Conservation (phyloP, 768 basidiomycete species). For the Gelatoporia subvermispora region DNA sequence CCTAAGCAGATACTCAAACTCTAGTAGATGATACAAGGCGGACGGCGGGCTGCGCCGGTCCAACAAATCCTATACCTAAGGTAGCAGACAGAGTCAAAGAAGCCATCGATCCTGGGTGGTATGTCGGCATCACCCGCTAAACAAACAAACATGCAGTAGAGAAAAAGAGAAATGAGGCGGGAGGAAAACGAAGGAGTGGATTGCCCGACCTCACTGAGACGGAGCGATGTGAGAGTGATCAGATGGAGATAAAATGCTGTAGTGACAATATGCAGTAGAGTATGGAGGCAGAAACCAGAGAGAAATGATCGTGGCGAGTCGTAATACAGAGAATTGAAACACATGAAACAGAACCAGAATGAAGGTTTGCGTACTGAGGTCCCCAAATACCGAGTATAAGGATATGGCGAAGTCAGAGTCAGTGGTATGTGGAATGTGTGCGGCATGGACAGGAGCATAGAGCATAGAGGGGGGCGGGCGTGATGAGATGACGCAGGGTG, state of each 20-base stretch:
- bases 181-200: slow-evolving; percentile 5
- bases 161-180: neutral
- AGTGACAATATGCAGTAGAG: slow-evolving; percentile 5
- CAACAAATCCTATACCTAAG: slow-evolving; percentile 5
- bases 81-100: slow-evolving; percentile 2
- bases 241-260: slow-evolving; percentile 3
- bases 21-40: slow-evolving; percentile 7
- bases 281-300: slow-evolving; percentile 5
- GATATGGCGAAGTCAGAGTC: slow-evolving; percentile 13
- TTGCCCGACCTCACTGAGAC: slow-evolving; percentile 3
- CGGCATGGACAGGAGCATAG: neutral
- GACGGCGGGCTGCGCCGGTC: neutral
- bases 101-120: slow-evolving; percentile 1
- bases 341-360: slow-evolving; percentile 11
- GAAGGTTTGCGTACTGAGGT: slow-evolving; percentile 15
- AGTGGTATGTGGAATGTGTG: slow-evolving; percentile 4
- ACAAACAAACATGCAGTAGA: neutral
- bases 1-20: slow-evolving; percentile 4
- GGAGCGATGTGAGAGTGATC: neutral
- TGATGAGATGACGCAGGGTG: slow-evolving; percentile 8
- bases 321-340: slow-evolving; percentile 14
- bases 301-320: slow-evolving; percentile 14
- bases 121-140: neutral
- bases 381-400: slow-evolving; percentile 14
- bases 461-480: neutral